These are phyloP conservation scores for Clavispora vitiphila DNA, from an alignment of 805 yeast species.

Conservation along the genomic window DNA sequence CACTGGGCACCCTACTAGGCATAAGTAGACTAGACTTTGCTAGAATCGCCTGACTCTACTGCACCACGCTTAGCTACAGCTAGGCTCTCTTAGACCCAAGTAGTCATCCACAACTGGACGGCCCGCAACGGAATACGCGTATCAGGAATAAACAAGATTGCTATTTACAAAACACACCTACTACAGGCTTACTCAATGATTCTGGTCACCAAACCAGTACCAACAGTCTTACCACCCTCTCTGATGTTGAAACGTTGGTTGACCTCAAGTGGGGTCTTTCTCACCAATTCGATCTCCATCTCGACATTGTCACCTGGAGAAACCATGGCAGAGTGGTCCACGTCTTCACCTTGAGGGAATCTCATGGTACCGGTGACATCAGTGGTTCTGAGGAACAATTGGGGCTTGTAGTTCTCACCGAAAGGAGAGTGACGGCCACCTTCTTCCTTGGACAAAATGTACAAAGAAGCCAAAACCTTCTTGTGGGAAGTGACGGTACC, in stretches of 20 bases:
- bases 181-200: slow-evolving; percentile 54
- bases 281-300: slow-evolving; percentile 85
- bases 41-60: too few species aligned
- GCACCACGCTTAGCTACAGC: too few species aligned
- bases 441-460: slow-evolving; percentile 91
- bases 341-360: slow-evolving; percentile 74
- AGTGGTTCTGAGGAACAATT: slow-evolving; percentile 92
- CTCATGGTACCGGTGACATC: slow-evolving; percentile 87
- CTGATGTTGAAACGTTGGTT: slow-evolving; percentile 99
- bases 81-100: too few species aligned
- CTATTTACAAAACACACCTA: slow-evolving; percentile 3
- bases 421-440: slow-evolving; percentile 99
- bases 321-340: slow-evolving; percentile 84
- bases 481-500: slow-evolving; percentile 88
- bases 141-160: slow-evolving; percentile 1
- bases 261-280: slow-evolving; percentile 90
- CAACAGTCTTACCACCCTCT: slow-evolving; percentile 99
- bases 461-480: slow-evolving; percentile 89
- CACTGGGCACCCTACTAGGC: too few species aligned
- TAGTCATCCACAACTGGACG: too few species aligned
- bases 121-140: too few species aligned
- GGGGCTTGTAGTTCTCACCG: slow-evolving; percentile 97
- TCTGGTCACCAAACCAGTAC: slow-evolving; percentile 96
- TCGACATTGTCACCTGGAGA: slow-evolving; percentile 98
- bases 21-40: too few species aligned